These are phyloP conservation scores for Fusarium miscanthi DNA, from an alignment of 2,329 filamentous ascomycete genomes.

Conservation along the genomic window DNA sequence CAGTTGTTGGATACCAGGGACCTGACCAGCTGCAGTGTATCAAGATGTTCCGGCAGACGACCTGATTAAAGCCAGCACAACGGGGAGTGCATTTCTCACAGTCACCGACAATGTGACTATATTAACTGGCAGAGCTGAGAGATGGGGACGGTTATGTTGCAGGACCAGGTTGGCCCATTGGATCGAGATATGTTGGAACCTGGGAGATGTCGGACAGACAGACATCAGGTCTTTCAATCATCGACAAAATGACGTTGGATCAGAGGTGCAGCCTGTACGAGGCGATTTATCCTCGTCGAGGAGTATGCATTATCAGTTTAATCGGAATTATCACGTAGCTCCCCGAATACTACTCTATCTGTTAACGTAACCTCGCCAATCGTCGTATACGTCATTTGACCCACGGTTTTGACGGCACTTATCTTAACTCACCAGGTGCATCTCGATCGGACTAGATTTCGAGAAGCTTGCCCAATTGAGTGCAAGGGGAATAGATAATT, in stretches of 20 bases:
- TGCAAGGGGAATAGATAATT: not conserved
- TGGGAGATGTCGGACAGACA: slow-evolving; percentile 34
- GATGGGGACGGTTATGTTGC: slow-evolving; percentile 33
- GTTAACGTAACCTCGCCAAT: not conserved
- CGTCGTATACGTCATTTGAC: slow-evolving; percentile 24
- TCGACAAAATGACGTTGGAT: slow-evolving; percentile 35
- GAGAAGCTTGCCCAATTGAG: slow-evolving; percentile 15
- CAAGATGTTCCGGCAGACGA: slow-evolving; percentile 15
- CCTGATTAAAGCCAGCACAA: slow-evolving; percentile 23
- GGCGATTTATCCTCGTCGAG: slow-evolving; percentile 30
- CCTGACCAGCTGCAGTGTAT: slow-evolving; percentile 37
- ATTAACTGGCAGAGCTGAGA: slow-evolving; percentile 16
- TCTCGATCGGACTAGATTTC: slow-evolving; percentile 10
- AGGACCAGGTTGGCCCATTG: slow-evolving; percentile 45
- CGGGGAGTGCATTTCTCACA: slow-evolving; percentile 16
- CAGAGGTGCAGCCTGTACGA: slow-evolving; percentile 35
- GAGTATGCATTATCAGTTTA: slow-evolving; percentile 2
- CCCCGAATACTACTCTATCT: not conserved
- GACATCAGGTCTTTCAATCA: slow-evolving; percentile 18
- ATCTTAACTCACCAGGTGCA: slow-evolving; percentile 10
- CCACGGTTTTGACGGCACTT: slow-evolving; percentile 8
- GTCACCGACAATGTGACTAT: slow-evolving; percentile 38
- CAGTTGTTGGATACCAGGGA: slow-evolving; percentile 34
- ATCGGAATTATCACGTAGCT: not conserved
- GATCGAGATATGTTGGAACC: slow-evolving; percentile 30